Conservation (phyloP, 2,329 filamentous ascomycete species). For the Metarhizium guizhouense region DNA sequence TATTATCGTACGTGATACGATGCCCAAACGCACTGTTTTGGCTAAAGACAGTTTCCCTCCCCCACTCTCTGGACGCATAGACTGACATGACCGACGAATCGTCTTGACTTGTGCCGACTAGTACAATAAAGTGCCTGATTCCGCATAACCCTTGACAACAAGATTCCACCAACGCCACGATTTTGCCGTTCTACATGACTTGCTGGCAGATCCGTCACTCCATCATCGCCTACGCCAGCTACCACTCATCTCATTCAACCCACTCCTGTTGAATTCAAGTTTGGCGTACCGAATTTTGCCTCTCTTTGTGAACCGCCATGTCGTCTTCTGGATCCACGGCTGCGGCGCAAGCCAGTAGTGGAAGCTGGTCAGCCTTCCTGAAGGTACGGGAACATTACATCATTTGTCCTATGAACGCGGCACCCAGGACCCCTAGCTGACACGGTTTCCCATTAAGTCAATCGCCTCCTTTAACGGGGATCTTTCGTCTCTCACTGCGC, state of each 20-base stretch:
- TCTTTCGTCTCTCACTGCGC: conserved; percentile 70
- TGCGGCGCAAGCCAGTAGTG: conserved; percentile 29
- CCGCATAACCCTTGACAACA: neutral
- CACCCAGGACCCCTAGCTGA: conserved; percentile 3
- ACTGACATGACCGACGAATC: neutral
- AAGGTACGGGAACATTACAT: conserved; percentile 29
- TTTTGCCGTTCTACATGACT: neutral
- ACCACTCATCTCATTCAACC: neutral
- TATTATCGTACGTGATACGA: too few relatives aligned
- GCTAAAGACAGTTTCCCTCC: too few relatives aligned
- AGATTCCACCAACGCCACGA: neutral
- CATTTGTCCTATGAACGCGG: neutral
- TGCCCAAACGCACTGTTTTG: too few relatives aligned
- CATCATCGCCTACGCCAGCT: neutral
- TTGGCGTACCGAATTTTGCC: neutral
- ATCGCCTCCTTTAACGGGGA: conserved; percentile 78
- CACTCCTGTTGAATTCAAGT: neutral
- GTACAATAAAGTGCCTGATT: neutral
- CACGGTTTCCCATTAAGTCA: conserved; percentile 35
- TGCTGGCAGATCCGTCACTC: neutral
- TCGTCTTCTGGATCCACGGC: conserved; percentile 18
- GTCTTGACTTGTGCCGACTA: neutral
- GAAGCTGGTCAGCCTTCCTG: conserved; percentile 44
- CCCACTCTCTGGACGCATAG: too few relatives aligned
- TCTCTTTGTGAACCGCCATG: conserved; percentile 14